phyloP scores from a whole-genome alignment of 164 flowering plant genomes.

The Aristolochia californica region DNA sequence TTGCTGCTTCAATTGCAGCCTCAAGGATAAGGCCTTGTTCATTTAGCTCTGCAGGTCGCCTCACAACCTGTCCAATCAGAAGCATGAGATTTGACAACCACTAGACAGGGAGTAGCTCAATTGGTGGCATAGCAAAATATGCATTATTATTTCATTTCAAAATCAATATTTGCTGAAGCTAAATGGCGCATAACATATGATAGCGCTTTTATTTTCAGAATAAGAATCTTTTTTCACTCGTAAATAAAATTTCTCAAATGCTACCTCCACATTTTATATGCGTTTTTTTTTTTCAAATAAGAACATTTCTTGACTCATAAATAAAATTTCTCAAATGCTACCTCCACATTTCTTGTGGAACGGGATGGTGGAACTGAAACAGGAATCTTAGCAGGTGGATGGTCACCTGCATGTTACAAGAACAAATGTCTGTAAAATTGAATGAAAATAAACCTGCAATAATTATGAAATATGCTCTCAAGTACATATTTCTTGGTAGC shows the following conservation, averaged over 20 bases:
- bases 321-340: slow-evolving; percentile 12
- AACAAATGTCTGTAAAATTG: not conserved
- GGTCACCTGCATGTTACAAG: slow-evolving; percentile 41
- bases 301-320: not conserved
- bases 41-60: not conserved
- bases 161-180: too few relatives aligned
- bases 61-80: not conserved
- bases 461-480: not conserved
- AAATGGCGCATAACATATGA: too few relatives aligned
- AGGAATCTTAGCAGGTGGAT: slow-evolving; percentile 82
- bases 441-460: not conserved
- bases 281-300: too few relatives aligned
- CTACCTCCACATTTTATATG: slow-evolving; percentile 53
- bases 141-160: too few relatives aligned
- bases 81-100: not conserved
- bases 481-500: not conserved
- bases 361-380: slow-evolving; percentile 59
- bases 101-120: too few relatives aligned
- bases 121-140: too few relatives aligned
- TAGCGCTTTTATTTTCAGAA: too few relatives aligned
- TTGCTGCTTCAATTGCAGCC: slow-evolving; percentile 81
- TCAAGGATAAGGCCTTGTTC: slow-evolving; percentile 44
- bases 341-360: slow-evolving; percentile 51
- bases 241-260: not conserved
- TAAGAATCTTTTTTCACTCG: too few relatives aligned